These are phyloP conservation scores for Phalaenopsis hybrid DNA, from an alignment of 116 monocot genomes.

Conservation along the genomic window DNA sequence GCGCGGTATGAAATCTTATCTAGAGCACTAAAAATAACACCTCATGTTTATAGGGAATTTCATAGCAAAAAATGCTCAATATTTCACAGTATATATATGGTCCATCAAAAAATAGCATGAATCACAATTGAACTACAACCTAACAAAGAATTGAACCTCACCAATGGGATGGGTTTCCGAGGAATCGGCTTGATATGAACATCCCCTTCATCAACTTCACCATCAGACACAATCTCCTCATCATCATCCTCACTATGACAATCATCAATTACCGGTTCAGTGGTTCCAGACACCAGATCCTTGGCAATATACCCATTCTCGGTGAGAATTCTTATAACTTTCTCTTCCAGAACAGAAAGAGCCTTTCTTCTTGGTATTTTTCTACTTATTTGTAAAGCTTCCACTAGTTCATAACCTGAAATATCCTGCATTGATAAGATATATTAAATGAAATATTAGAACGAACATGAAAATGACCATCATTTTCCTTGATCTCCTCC, in stretches of 20 bases:
- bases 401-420: conserved; percentile 75
- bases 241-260: conserved; percentile 78
- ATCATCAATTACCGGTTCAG: conserved; percentile 39
- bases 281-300: conserved; percentile 31
- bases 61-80: too few relatives aligned
- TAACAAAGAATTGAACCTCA: conserved; percentile 15
- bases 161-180: conserved; percentile 56
- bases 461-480: background rate
- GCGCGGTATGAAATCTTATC: too few relatives aligned
- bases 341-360: conserved; percentile 79
- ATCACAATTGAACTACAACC: background rate
- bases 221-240: conserved; percentile 66
- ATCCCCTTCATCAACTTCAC: conserved; percentile 98
- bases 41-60: too few relatives aligned
- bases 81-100: too few relatives aligned
- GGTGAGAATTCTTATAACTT: conserved; percentile 74
- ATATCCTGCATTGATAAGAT: conserved; percentile 57
- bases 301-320: conserved; percentile 81
- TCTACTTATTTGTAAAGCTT: conserved; percentile 76
- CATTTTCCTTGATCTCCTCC: conserved; percentile 1
- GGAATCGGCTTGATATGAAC: conserved; percentile 84
- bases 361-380: conserved; percentile 93
- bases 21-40: too few relatives aligned
- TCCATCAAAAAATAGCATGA: background rate
- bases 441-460: background rate